These are phyloP conservation scores for Chlorencoelia australis DNA, from an alignment of 2,329 filamentous ascomycete species.

Conservation along the genomic window DNA sequence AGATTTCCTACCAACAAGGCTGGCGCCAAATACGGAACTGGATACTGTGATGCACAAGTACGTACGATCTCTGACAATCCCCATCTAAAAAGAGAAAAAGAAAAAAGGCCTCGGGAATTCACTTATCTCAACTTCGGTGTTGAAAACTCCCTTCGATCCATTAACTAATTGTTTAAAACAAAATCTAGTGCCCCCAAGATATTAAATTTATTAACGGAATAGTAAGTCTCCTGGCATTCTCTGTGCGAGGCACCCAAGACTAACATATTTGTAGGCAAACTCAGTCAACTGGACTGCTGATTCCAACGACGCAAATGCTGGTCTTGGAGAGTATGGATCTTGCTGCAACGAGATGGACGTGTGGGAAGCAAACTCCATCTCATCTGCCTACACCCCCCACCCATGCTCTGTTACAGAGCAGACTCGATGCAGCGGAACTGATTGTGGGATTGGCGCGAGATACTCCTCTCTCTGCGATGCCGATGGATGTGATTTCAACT, in stretches of 20 bases:
- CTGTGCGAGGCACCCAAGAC: conserved; percentile 5
- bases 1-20: conserved; percentile 43
- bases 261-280: conserved; percentile 35
- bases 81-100: too few species aligned
- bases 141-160: too few species aligned
- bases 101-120: too few species aligned
- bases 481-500: conserved; percentile 53
- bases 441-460: conserved; percentile 37
- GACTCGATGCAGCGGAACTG: conserved; percentile 33
- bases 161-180: too few species aligned
- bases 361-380: conserved; percentile 53
- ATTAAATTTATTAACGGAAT: conserved; percentile 43
- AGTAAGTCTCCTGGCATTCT: conserved; percentile 26
- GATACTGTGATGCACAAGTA: conserved; percentile 14
- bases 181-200: conserved; percentile 13
- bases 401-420: conserved; percentile 39
- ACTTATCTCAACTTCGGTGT: too few species aligned
- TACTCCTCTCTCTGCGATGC: conserved; percentile 49
- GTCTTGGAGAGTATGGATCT: conserved; percentile 42
- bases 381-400: conserved; percentile 49
- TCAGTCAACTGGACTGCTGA: conserved; percentile 41
- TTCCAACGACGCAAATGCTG: conserved; percentile 41
- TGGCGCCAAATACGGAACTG: conserved; percentile 36
- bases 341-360: conserved; percentile 63
- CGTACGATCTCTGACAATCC: too few species aligned